Evolutionary conservation across 73 alveolate species (phyloP), one percentile per base, ranked within the genome.

Genomic region (Uronychia binucleata): DNA sequence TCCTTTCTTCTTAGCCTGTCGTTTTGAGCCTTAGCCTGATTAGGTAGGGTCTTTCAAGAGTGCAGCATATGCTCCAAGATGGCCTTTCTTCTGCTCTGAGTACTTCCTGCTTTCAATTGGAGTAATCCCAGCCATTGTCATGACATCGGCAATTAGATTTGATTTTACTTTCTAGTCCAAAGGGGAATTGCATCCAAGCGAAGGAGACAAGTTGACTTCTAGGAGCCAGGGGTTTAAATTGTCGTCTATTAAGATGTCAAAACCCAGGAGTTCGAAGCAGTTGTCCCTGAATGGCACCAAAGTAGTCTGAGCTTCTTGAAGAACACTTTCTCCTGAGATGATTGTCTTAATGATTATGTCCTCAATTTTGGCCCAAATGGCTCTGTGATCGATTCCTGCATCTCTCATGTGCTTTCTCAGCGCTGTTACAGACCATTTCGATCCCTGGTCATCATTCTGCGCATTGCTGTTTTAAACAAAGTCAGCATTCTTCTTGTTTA

Each of bases 191-290:
- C 96, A 96, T 78, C 96, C 94, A 1, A 97, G 87, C 0, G 97
- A 89, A 0, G 99, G 99, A 35, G 93, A 85, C 30, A 92, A 88
- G 86, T 97, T 97, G 30, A 97, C 97, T 87, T 97, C 99, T 28
- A 97, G 88, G 13, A 97, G 83, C 98, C 98, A 97, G 1, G 99
- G 99, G 74, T 94, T 93, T 46, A 97, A 79, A 31, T 80, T 78
- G 30, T 90, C 94, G 82, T 94, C 99, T n/a, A 97, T 91, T 80
- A 97, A 81, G 30, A 97, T 94, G 87, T 97, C 99, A 59, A 97
- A 96, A 25, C 99, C 99, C 58, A 86, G 83, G 33, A 93, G 83
- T 77, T 93, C 96, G 86, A 90, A 93, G 85, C 94, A 90, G 77
- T 88, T 92, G 27, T 88, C 85, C 59, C 95, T 83, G 75, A 77